Evolutionary conservation across 345 rosid genomes (phyloP), one percentile per base, ranked within the genome.

Genomic region (Populus davidiana): DNA sequence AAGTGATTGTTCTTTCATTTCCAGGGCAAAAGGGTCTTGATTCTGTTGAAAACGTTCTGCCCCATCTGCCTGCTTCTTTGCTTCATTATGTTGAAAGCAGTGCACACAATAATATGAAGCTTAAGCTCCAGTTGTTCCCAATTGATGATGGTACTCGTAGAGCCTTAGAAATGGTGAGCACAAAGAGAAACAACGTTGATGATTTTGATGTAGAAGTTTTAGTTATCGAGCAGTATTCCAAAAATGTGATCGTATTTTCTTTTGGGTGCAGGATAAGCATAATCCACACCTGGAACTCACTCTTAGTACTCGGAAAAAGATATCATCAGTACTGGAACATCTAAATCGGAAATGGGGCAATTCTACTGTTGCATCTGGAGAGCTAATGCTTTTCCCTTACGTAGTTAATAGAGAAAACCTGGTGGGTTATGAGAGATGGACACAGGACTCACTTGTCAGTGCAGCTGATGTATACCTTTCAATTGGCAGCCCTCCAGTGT

Each of bases 201-300:
- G 72, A 77, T 18, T 77, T 84, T 23, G 47, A 47, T 14, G 50
- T 70, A 56, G 79, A 67, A 78, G 33, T 72, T 64, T 68, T 76
- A 56, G 76, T 70, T 43, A 72, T 64, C 72, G 47, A 71, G 52
- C 52, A 56, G 12, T 78, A 13, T 61, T 73, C 12, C 76, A 41
- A 61, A 79, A 71, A 72, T 73, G 70, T 76, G 59, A 81, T 69
- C 50, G 29, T 52, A 39, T 74, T 56, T 84, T 80, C 78, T 76
- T 84, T 64, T 90, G 63, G 81, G 85, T 2, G 62, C 88, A 96
- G 99, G 97, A 92, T 81, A 90, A 92, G 75, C 99, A 89, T 78
- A 96, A 96, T 80, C 99, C 99, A 8, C 88, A 89, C 82, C 87
- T 96, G 83, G 99, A 96, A 87, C 99, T 96, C 82, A 94, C 99